Evolutionary conservation across 2,329 filamentous ascomycete genomes (phyloP), one percentile per base, ranked within the genome.

Genomic region (Pseudonectria buxi): DNA sequence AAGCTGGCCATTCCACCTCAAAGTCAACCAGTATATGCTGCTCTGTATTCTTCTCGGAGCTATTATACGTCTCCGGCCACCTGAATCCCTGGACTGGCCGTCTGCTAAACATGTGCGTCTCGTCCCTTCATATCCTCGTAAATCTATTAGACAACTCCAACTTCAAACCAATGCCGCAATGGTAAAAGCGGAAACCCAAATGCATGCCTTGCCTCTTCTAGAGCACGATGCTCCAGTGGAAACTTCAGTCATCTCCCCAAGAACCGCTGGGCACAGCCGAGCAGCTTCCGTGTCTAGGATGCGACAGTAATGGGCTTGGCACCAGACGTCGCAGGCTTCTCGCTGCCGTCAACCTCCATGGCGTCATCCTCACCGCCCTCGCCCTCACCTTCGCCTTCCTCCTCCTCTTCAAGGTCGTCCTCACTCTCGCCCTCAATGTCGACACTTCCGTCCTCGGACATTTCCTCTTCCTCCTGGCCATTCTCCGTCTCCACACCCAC

Each of bases 401-500:
- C 72, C 11, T 83, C 81, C 40, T 83, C 79, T 35, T 81, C 78
- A 15, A 86, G 77, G 42, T 80, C 80, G 24, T 83, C 83, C 47
- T 79, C 79, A 50, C 79, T 86, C 59, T 88, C 84, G 36, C 78
- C 81, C 53, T 87, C 84, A 30, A 88, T 77, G 57, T 88, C 84
- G 57, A 88, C 84, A 51, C 81, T 86, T 46, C 80, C 84, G 40
- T 79, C 83, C 41, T 89, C 83, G 12, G 81, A 84, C 46, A 69
- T 68, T 40, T 79, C 78, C 12, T 82, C 79, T 35, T 85, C 82
- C 13, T 84, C 77, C 14, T 71, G 67, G 27, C 61, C 64, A 25
- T 64, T 63, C 24, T 57, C 62, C 18, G 67, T 68, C 35, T 85
- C 83, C 12, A 69, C 76, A 26, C 82, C 83, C 31, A 73, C 83